Base-by-base conservation (phyloP, 192 early-diverging fungal species). In the Coemansia sp. region DNA sequence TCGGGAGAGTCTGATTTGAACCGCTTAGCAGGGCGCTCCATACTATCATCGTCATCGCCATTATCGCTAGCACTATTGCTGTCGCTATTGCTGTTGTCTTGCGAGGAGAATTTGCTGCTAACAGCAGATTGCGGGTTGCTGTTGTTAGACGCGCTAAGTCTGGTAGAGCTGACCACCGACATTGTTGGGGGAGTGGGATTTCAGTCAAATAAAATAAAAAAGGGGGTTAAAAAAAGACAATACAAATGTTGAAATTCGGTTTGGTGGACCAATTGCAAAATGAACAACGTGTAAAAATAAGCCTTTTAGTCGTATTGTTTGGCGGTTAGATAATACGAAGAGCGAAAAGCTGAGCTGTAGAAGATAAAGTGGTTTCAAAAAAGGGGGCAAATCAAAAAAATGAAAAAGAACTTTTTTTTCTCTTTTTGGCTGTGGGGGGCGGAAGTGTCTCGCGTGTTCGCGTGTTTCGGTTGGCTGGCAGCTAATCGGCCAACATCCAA, bases 111-210 rank as follows among this genome's bases (percentile, higher is more conserved):
- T 47, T 62, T 29, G 43, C 43, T 43, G 5, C 20, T 40, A 46
- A 43, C 47, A 27, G 61, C 62, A 36, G 33, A 64, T 64, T 66
- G 57, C 38, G 49, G 62, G 22, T 20, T 36, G 43, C 34, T 34
- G 31, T 67, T 52, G 13, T 6, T 33, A 18, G 51, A 24, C 52
- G 51, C 38, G 66, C 40, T 57, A 24, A 67, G 47, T 3, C 43
- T 66, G 18, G 57, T 54, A 34, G 65, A 57, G 20, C 71, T 68
- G 24, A 66, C 43, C 57, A 67, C 60, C 65, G 72, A 74, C 72
- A 74, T 74, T 74, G 9, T 11, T 42, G 4, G 22, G 16, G 16
- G 20, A 31, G 31, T 42, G 40, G 54, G 34, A 44, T 67, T 73
- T 52, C 12, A 10, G 49, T 44, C 41, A 67, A 47, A 41, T 43